These are phyloP conservation scores for Monosporascus sp. DNA, from an alignment of 2,329 filamentous ascomycete genomes.

Conservation along the genomic window DNA sequence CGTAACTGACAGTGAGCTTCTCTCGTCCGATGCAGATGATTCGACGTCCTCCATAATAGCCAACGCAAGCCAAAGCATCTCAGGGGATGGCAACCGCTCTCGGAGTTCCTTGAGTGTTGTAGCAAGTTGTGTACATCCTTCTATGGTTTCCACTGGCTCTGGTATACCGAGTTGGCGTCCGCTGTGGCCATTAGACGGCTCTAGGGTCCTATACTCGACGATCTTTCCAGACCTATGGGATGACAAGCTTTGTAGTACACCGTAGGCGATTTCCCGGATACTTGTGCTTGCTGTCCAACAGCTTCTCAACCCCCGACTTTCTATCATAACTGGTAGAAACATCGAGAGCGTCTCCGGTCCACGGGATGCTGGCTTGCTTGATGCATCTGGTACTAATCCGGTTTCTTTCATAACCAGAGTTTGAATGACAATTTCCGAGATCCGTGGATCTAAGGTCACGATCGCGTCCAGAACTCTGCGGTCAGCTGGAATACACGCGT, in stretches of 20 bases:
- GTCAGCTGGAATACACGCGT: conserved; percentile 19
- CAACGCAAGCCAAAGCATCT: conserved; percentile 29
- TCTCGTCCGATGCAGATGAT: conserved; percentile 26
- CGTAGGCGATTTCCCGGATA: conserved; percentile 32
- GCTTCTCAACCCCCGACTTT: conserved; percentile 31
- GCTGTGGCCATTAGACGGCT: conserved; percentile 18
- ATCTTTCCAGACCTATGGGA: conserved; percentile 12
- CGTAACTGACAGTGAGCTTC: conserved; percentile 24
- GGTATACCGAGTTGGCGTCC: conserved; percentile 29
- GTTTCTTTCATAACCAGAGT: conserved; percentile 23
- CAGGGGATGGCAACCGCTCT: conserved; percentile 2
- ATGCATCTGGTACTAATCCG: conserved; percentile 15
- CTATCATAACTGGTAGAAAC: conserved; percentile 36
- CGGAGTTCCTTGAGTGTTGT: conserved; percentile 18
- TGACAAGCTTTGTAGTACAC: conserved; percentile 22
- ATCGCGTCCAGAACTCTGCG: conserved; percentile 20
- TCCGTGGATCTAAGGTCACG: conserved; percentile 26
- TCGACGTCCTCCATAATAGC: conserved; percentile 32
- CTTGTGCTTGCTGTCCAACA: conserved; percentile 33
- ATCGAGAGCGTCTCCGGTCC: conserved; percentile 26
- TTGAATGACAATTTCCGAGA: conserved; percentile 35
- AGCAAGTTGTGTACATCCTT: conserved; percentile 19
- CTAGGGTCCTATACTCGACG: conserved; percentile 34
- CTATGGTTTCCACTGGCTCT: conserved; percentile 9
- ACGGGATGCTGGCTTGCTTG: conserved; percentile 4